Evolutionary conservation across 2,329 filamentous ascomycete species (phyloP).

Genomic region (Amauroascus verrucosus): DNA sequence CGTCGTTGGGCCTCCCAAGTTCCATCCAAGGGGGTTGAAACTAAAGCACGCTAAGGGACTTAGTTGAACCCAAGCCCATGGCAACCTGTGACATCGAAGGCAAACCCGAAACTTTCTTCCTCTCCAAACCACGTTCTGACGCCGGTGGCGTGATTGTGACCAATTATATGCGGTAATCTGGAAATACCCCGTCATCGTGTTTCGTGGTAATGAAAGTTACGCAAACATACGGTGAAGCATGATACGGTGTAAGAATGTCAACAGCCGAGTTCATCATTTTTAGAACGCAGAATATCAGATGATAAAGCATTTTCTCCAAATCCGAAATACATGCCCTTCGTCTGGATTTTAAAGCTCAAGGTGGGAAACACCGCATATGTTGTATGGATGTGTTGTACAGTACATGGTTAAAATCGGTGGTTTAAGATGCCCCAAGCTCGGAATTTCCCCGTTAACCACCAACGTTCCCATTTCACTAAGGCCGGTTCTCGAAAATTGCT

Average conservation of each 20-base stretch:
- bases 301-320: too few species aligned
- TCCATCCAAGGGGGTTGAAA: slow-evolving; percentile 1
- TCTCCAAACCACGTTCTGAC: slow-evolving; percentile 5
- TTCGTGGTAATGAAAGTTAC: not conserved
- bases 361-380: too few species aligned
- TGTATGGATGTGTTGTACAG: too few species aligned
- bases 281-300: too few species aligned
- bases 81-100: slow-evolving; percentile 4
- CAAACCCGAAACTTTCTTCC: slow-evolving; percentile 9
- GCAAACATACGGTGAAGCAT: not conserved
- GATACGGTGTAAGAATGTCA: not conserved
- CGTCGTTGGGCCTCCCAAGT: not conserved
- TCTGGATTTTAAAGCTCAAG: too few species aligned
- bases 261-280: not conserved
- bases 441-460: too few species aligned
- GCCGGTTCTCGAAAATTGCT: too few species aligned
- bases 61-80: slow-evolving; percentile 11
- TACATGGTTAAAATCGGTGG: too few species aligned
- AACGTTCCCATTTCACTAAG: too few species aligned
- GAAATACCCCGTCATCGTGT: not conserved
- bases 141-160: not conserved
- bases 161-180: not conserved
- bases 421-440: too few species aligned
- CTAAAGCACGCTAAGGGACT: slow-evolving; percentile 7
- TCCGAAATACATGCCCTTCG: too few species aligned